Conservation (phyloP, 2,329 filamentous ascomycete species). For the Sclerotinia glacialis region DNA sequence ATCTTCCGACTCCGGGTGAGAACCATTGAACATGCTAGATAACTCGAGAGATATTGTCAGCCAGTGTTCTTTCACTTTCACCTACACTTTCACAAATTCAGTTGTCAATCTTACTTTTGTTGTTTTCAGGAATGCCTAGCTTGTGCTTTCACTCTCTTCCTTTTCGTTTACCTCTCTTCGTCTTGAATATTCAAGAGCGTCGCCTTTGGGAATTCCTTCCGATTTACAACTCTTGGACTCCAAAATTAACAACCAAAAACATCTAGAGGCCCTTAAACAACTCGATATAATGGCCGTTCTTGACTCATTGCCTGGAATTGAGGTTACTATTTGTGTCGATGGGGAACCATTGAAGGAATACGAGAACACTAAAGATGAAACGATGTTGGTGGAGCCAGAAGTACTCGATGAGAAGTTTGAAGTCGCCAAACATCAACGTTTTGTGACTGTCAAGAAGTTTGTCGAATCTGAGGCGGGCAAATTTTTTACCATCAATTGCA, state of each 20-base stretch:
- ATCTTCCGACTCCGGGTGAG: not conserved
- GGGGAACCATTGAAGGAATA: not conserved
- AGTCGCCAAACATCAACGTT: not conserved
- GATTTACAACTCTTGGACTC: not conserved
- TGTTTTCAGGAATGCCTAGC: not conserved
- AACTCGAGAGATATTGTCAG: not conserved
- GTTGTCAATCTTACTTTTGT: not conserved
- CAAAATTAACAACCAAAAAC: not conserved
- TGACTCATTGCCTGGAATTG: not conserved
- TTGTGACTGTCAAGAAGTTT: not conserved
- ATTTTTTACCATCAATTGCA: not conserved
- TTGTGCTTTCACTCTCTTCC: not conserved
- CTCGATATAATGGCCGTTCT: not conserved
- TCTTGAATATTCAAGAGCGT: not conserved
- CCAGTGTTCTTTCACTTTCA: not conserved
- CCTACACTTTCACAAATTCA: not conserved
- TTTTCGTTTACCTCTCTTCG: not conserved
- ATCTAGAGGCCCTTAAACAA: too few species aligned
- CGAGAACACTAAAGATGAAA: not conserved
- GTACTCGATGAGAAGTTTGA: not conserved
- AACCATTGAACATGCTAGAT: not conserved
- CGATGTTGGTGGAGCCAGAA: not conserved
- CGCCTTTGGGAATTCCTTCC: not conserved
- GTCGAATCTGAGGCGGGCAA: constrained; percentile 5
- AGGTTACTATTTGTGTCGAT: not conserved